Conservation (phyloP, 108 stramenopile genomes). For the Nannochloropsis gaditana region DNA sequence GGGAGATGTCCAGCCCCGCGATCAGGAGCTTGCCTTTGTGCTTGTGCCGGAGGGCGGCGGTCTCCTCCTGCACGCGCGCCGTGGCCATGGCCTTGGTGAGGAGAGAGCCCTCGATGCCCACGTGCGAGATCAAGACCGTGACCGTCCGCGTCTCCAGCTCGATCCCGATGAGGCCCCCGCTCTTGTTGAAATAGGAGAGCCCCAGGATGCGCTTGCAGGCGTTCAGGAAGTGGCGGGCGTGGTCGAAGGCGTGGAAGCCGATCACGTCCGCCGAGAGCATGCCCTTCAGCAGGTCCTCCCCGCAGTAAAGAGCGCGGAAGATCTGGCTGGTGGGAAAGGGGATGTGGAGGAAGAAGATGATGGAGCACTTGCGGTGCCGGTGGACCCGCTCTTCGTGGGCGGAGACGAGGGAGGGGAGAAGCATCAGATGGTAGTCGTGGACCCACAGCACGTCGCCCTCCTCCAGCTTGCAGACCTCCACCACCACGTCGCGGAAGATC, state of each 20-base stretch:
- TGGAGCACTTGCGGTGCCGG: constrained; percentile 54
- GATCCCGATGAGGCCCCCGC: constrained; percentile 90
- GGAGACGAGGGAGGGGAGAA: constrained; percentile 75
- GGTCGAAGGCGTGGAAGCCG: constrained; percentile 99
- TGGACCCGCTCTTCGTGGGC: constrained; percentile 64
- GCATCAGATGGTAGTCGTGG: constrained; percentile 95
- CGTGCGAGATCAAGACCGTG: constrained; percentile 91
- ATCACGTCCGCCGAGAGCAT: constrained; percentile 97
- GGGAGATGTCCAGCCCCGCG: constrained; percentile 80
- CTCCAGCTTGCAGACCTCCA: constrained; percentile 55
- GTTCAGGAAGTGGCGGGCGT: constrained; percentile 98
- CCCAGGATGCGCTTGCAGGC: constrained; percentile 96
- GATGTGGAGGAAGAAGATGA: constrained; percentile 97
- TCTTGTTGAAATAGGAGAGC: constrained; percentile 67
- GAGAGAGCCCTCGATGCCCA: constrained; percentile 85
- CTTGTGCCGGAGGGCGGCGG: constrained; percentile 54
- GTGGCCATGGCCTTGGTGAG: constrained; percentile 60
- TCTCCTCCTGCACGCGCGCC: constrained; percentile 25
- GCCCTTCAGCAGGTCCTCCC: constrained; percentile 82
- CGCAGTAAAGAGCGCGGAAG: constrained; percentile 89
- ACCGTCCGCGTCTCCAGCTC: constrained; percentile 79
- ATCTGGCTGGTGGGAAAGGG: constrained; percentile 98
- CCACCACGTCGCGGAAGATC: constrained; percentile 67
- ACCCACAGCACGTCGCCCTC: constrained; percentile 83
- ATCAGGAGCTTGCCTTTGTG: constrained; percentile 73